Percentiles rank a stretch among this genome's conserved stretches.
phyloP scores from a whole-genome alignment of 768 basidiomycete species.

The Boletus vermiculosoides region DNA sequence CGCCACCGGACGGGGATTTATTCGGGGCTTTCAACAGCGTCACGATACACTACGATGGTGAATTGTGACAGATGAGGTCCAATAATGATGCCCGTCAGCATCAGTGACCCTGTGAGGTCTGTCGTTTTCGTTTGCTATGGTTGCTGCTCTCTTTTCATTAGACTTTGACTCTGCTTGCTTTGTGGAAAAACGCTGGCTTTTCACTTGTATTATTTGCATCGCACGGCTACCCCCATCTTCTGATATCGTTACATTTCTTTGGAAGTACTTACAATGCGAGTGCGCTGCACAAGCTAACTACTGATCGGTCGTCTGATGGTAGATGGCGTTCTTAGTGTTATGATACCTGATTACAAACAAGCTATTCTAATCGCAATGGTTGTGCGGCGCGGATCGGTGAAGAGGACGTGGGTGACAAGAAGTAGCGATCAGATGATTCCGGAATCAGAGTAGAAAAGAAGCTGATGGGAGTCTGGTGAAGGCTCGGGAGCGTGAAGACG shows the following conservation, averaged over 20 bases:
- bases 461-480: slow-evolving; percentile 6
- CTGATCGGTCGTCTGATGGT: slow-evolving; percentile 16
- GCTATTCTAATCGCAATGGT: slow-evolving; percentile 29
- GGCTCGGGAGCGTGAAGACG: slow-evolving; percentile 17
- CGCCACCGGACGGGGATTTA: slow-evolving; percentile 55
- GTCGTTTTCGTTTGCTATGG: slow-evolving; percentile 14
- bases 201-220: slow-evolving; percentile 37
- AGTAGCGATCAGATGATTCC: slow-evolving; percentile 11
- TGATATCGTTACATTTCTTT: slow-evolving; percentile 20
- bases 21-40: slow-evolving; percentile 91
- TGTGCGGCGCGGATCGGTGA: not conserved
- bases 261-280: slow-evolving; percentile 23
- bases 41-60: slow-evolving; percentile 83
- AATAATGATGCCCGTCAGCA: not conserved
- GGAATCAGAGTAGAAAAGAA: slow-evolving; percentile 22
- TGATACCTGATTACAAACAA: slow-evolving; percentile 30
- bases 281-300: slow-evolving; percentile 18
- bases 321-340: slow-evolving; percentile 29
- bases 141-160: slow-evolving; percentile 17
- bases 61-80: slow-evolving; percentile 30
- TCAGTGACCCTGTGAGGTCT: slow-evolving; percentile 5
- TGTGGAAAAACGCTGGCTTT: slow-evolving; percentile 19
- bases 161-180: slow-evolving; percentile 23
- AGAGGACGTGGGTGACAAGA: not conserved
- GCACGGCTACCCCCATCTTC: slow-evolving; percentile 23